Evolutionary conservation across 352 stramenopile species (phyloP).

Genomic region (Phytopythium delawarense): DNA sequence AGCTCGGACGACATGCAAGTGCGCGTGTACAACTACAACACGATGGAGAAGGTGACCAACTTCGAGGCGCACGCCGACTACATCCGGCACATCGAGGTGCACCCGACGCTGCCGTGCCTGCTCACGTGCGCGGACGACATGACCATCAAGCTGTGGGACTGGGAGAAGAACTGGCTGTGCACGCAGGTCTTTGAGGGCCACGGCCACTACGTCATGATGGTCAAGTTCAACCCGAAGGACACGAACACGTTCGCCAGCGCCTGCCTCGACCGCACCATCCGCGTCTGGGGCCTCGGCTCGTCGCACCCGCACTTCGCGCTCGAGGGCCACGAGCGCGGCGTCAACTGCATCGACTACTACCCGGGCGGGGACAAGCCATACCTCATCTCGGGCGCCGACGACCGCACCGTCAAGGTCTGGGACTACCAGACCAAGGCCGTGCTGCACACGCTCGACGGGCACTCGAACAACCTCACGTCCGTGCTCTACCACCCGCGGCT

Average conservation of each 20-base stretch:
- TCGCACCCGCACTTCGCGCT: slow-evolving; percentile 91
- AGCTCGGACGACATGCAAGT: slow-evolving; percentile 96
- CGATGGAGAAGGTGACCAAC: slow-evolving; percentile 94
- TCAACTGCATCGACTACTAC: slow-evolving; percentile 99
- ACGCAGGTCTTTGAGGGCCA: slow-evolving; percentile 90
- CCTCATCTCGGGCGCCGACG: slow-evolving; percentile 95
- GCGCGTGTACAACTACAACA: slow-evolving; percentile 99
- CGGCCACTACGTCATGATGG: slow-evolving; percentile 99
- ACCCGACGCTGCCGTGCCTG: slow-evolving; percentile 96
- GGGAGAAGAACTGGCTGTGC: slow-evolving; percentile 84
- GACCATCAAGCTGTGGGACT: slow-evolving; percentile 99
- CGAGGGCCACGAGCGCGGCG: slow-evolving; percentile 93
- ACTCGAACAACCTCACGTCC: slow-evolving; percentile 98
- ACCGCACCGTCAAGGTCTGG: slow-evolving; percentile 99
- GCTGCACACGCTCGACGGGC: slow-evolving; percentile 97
- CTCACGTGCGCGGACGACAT: slow-evolving; percentile 98
- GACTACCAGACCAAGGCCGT: slow-evolving; percentile 99
- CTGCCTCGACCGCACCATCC: slow-evolving; percentile 96
- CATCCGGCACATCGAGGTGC: slow-evolving; percentile 96
- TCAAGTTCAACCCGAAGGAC: slow-evolving; percentile 99
- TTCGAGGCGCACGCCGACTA: slow-evolving; percentile 99
- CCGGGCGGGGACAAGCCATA: slow-evolving; percentile 98
- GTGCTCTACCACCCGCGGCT: slow-evolving; percentile 99
- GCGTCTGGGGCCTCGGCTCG: slow-evolving; percentile 92
- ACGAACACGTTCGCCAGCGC: slow-evolving; percentile 98